Evolutionary conservation across 331 rosid species (phyloP).

Genomic region (Telfairia occidentalis): DNA sequence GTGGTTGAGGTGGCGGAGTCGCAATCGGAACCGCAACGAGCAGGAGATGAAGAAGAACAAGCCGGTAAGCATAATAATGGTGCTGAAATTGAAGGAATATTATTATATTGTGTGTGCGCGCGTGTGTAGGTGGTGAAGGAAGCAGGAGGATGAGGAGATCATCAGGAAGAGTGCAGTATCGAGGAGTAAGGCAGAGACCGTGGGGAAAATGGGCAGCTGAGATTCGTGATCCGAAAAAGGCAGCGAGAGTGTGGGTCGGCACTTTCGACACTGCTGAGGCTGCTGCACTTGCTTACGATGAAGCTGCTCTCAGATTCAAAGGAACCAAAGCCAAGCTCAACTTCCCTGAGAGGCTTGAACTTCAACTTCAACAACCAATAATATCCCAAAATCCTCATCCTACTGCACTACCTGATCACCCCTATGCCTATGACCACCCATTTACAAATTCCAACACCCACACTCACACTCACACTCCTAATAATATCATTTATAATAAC

Average conservation of each 20-base stretch:
- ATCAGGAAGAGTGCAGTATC: conserved; percentile 50
- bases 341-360: conserved; percentile 66
- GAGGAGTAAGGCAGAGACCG: conserved; percentile 88
- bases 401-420: not conserved
- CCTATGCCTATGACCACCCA: not conserved
- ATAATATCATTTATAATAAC: no score
- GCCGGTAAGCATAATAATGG: no score
- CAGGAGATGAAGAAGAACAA: not conserved
- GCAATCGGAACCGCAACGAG: not conserved
- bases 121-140: no score
- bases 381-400: not conserved
- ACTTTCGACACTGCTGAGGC: conserved; percentile 78
- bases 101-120: no score
- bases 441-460: no score
- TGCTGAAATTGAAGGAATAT: no score
- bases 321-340: conserved; percentile 91
- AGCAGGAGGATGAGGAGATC: not conserved
- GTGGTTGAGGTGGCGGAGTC: no score
- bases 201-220: conserved; percentile 96
- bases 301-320: conserved; percentile 81
- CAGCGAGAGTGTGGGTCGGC: conserved; percentile 85
- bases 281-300: conserved; percentile 73
- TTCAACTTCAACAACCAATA: not conserved
- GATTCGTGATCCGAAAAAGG: conserved; percentile 75
- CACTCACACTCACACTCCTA: no score